phyloP scores from a whole-genome alignment of 148 eudicot genomes.

The Silene conica region DNA sequence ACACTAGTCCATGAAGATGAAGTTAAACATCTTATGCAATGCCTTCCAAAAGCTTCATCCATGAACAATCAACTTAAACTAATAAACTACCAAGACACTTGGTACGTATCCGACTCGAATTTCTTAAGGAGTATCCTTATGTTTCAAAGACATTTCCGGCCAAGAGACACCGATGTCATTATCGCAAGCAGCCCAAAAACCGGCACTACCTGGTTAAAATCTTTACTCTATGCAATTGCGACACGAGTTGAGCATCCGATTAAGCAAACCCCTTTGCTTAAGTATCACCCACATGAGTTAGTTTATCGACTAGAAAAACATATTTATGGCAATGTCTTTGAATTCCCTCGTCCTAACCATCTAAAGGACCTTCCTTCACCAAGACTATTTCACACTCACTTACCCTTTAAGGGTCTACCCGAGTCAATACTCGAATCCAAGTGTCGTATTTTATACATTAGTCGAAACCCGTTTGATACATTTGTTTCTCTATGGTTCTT shows the following conservation, averaged over 20 bases:
- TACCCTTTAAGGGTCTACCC: not conserved
- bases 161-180: constrained; percentile 1
- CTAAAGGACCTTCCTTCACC: not conserved
- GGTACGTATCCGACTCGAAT: not conserved
- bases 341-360: not conserved
- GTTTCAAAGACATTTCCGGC: not conserved
- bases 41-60: too few species aligned
- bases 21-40: too few species aligned
- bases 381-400: constrained; percentile 11
- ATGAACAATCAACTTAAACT: too few species aligned
- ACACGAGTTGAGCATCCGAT: not conserved
- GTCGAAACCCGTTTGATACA: constrained; percentile 11
- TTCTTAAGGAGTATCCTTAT: constrained; percentile 1
- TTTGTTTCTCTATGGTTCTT: constrained; percentile 7
- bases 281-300: not conserved
- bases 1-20: too few species aligned
- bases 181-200: not conserved
- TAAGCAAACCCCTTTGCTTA: not conserved
- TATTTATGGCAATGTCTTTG: not conserved
- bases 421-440: not conserved
- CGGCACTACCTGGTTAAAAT: constrained; percentile 9
- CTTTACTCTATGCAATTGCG: not conserved
- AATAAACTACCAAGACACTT: not conserved
- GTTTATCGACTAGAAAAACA: not conserved
- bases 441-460: not conserved